Percentiles rank a stretch among this genome's conserved stretches.
Evolutionary conservation across 2,329 filamentous ascomycete species (phyloP).

Genomic region (Cercospora canescens): DNA sequence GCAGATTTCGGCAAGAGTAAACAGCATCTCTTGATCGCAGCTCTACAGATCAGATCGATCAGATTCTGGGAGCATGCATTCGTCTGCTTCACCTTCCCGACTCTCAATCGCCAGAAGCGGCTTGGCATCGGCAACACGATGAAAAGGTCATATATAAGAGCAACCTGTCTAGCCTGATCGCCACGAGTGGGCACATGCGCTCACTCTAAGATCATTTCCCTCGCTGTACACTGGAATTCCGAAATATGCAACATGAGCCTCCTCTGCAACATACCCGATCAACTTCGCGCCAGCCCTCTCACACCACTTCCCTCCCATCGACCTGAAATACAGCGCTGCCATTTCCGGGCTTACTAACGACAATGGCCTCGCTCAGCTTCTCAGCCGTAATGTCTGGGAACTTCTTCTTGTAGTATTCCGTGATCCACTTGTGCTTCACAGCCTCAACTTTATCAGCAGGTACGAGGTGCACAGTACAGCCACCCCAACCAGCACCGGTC

Average conservation of each 20-base stretch:
- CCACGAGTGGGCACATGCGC: not conserved
- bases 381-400: slow-evolving; percentile 68
- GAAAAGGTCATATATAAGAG: not conserved
- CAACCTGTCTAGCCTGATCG: not conserved
- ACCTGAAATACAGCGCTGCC: slow-evolving; percentile 52
- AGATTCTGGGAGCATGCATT: no score
- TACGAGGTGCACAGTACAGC: slow-evolving; percentile 91
- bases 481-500: slow-evolving; percentile 95
- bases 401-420: slow-evolving; percentile 77
- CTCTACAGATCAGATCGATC: not conserved
- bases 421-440: slow-evolving; percentile 75
- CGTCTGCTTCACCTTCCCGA: no score
- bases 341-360: slow-evolving; percentile 83
- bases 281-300: not conserved
- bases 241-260: not conserved
- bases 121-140: not conserved
- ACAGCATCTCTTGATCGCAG: not conserved
- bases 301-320: slow-evolving; percentile 22
- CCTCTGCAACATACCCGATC: not conserved
- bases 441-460: slow-evolving; percentile 76
- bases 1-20: not conserved
- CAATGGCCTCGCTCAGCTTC: slow-evolving; percentile 75
- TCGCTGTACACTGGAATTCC: not conserved
- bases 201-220: not conserved
- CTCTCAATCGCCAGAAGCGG: not conserved